Conservation (phyloP, 768 basidiomycete genomes). For the Trametes elegans region DNA sequence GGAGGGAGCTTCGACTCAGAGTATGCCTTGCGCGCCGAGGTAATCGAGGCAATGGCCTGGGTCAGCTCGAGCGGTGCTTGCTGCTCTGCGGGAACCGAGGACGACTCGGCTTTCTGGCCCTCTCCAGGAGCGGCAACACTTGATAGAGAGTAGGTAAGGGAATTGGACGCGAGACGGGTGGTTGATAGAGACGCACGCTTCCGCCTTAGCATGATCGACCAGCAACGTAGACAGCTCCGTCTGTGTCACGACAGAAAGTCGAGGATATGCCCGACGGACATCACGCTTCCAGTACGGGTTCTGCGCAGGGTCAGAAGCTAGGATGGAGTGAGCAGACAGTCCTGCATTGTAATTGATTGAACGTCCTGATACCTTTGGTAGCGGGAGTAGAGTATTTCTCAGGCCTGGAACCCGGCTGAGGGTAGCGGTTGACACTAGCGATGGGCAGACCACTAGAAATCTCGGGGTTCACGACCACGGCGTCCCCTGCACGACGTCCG, state of each 20-base stretch:
- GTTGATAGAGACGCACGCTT: slow-evolving; percentile 58
- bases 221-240: slow-evolving; percentile 75
- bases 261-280: slow-evolving; percentile 89
- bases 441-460: slow-evolving; percentile 90
- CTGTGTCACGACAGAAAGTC: slow-evolving; percentile 86
- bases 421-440: slow-evolving; percentile 68
- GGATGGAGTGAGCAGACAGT: background rate
- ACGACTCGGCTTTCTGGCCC: slow-evolving; percentile 34
- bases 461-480: slow-evolving; percentile 80
- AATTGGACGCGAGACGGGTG: background rate
- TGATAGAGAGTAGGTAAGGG: slow-evolving; percentile 7
- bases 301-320: slow-evolving; percentile 83
- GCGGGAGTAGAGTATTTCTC: slow-evolving; percentile 87
- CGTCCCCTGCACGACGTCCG: slow-evolving; percentile 60
- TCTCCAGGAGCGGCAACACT: slow-evolving; percentile 56
- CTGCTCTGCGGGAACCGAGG: slow-evolving; percentile 43
- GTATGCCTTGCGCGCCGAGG: slow-evolving; percentile 55
- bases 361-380: slow-evolving; percentile 64
- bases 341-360: slow-evolving; percentile 5
- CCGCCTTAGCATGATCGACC: slow-evolving; percentile 69
- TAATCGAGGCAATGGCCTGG: slow-evolving; percentile 67
- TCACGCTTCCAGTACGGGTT: slow-evolving; percentile 98
- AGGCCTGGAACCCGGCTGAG: slow-evolving; percentile 84
- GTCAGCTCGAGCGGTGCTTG: slow-evolving; percentile 58
- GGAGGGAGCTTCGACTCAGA: slow-evolving; percentile 71